phyloP scores from a whole-genome alignment of 2,329 filamentous ascomycete species.

The Myrmaecium sp. region DNA sequence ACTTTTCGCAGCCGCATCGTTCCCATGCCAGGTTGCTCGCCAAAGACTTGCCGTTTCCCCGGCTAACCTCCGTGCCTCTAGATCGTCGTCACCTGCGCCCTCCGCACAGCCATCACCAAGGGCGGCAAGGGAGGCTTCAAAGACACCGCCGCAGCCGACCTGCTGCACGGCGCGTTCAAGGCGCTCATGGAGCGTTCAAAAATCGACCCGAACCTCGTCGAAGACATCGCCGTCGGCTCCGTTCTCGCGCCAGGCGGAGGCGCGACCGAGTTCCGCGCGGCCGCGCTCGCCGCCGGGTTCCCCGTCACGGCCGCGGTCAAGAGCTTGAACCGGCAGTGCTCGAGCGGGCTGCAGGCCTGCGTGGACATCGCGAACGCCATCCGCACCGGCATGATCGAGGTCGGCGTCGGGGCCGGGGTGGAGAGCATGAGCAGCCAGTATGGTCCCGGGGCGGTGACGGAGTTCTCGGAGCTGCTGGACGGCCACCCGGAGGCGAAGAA shows the following conservation, averaged over 20 bases:
- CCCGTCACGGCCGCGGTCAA: slow-evolving; percentile 71
- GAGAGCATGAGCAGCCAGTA: slow-evolving; percentile 95
- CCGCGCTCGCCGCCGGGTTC: slow-evolving; percentile 79
- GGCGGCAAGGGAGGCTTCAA: slow-evolving; percentile 91
- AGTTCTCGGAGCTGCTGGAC: slow-evolving; percentile 84
- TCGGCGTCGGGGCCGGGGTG: slow-evolving; percentile 85
- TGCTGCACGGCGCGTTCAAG: slow-evolving; percentile 70
- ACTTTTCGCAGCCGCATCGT: not conserved
- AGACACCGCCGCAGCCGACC: slow-evolving; percentile 74
- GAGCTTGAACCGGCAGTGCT: slow-evolving; percentile 86
- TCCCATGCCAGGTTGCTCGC: not conserved
- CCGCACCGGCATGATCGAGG: slow-evolving; percentile 77
- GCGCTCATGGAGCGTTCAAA: slow-evolving; percentile 68
- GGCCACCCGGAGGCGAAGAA: slow-evolving; percentile 67
- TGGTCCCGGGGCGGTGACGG: slow-evolving; percentile 69
- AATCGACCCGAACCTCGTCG: slow-evolving; percentile 74
- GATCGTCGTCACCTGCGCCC: slow-evolving; percentile 80
- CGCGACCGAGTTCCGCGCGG: slow-evolving; percentile 92
- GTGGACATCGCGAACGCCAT: slow-evolving; percentile 93
- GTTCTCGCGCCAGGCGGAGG: slow-evolving; percentile 87
- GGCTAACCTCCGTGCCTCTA: too few relatives aligned
- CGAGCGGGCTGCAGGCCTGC: slow-evolving; percentile 77
- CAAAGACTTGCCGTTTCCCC: not conserved
- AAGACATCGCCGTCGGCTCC: slow-evolving; percentile 82
- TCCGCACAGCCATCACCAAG: slow-evolving; percentile 83